Percentiles rank a stretch among this genome's conserved stretches.
Conservation (phyloP, 2,329 filamentous ascomycete genomes). For the Parastagonospora nodorum region DNA sequence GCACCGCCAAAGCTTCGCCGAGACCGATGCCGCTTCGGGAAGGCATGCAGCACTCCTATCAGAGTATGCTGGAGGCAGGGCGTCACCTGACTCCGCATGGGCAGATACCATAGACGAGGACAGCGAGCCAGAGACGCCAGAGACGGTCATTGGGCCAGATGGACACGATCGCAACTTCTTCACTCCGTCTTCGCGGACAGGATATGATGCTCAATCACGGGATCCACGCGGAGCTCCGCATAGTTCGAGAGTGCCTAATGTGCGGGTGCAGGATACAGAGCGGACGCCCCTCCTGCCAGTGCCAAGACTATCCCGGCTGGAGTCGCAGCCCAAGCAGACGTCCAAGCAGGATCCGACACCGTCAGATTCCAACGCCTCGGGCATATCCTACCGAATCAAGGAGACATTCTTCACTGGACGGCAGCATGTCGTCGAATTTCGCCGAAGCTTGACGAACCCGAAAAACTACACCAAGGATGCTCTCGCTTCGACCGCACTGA, state of each 20-base stretch:
- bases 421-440: constrained; percentile 24
- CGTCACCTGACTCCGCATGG: constrained; percentile 36
- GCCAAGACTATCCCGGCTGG: constrained; percentile 32
- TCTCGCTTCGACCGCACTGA: constrained; percentile 67
- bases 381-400: constrained; percentile 22
- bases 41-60: constrained; percentile 17
- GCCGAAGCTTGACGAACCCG: constrained; percentile 58
- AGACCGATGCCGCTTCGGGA: constrained; percentile 25
- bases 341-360: constrained; percentile 5
- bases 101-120: constrained; percentile 65
- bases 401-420: constrained; percentile 21
- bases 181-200: constrained; percentile 17
- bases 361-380: constrained; percentile 29
- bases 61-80: constrained; percentile 28
- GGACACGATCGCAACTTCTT: constrained; percentile 27
- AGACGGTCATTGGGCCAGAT: constrained; percentile 37
- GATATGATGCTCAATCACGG: constrained; percentile 1
- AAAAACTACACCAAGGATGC: constrained; percentile 72
- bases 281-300: constrained; percentile 47
- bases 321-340: constrained; percentile 22
- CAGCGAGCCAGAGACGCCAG: constrained; percentile 61
- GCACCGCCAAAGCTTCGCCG: constrained; percentile 30
- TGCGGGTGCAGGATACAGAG: constrained; percentile 40
- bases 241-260: constrained; percentile 17
- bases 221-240: constrained; percentile 1